Conservation (phyloP, 1,284 basidiomycete species). For the Melampsora larici-populina region DNA sequence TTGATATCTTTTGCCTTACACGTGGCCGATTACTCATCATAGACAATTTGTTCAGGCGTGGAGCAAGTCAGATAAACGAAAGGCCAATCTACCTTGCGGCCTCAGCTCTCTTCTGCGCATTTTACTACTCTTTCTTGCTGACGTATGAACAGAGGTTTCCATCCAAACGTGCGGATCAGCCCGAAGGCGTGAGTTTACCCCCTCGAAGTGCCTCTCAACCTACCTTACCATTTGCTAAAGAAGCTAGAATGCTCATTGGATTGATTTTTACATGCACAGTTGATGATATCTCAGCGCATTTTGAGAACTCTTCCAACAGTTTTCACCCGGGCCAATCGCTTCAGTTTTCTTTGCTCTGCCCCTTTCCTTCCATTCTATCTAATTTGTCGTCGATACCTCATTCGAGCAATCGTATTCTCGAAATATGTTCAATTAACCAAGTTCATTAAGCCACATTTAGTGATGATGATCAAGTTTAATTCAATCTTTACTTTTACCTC, state of each 20-base stretch:
- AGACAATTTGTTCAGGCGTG: slow-evolving; percentile 3
- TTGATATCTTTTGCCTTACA: not conserved
- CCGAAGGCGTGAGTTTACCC: not conserved
- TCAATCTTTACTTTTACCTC: slow-evolving; percentile 38
- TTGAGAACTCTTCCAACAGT: slow-evolving; percentile 1
- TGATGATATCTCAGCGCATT: slow-evolving; percentile 29
- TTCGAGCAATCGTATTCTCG: slow-evolving; percentile 32
- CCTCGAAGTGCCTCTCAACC: not conserved
- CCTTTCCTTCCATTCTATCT: slow-evolving; percentile 33
- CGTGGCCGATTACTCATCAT: not conserved
- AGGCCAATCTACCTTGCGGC: slow-evolving; percentile 25
- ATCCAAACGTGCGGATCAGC: not conserved
- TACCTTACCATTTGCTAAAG: too few relatives aligned
- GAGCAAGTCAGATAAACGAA: slow-evolving; percentile 32
- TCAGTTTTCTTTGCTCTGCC: slow-evolving; percentile 21
- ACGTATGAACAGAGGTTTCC: slow-evolving; percentile 18
- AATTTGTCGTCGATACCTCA: slow-evolving; percentile 22
- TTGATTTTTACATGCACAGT: not conserved
- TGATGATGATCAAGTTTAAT: slow-evolving; percentile 40
- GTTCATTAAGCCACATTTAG: slow-evolving; percentile 35
- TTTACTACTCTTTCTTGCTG: slow-evolving; percentile 23
- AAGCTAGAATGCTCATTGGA: too few relatives aligned
- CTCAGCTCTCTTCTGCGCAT: slow-evolving; percentile 9
- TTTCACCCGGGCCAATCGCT: slow-evolving; percentile 1
- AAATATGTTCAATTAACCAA: slow-evolving; percentile 33